These are phyloP conservation scores for Salix exigua DNA, from an alignment of 345 rosid genomes.

Conservation along the genomic window DNA sequence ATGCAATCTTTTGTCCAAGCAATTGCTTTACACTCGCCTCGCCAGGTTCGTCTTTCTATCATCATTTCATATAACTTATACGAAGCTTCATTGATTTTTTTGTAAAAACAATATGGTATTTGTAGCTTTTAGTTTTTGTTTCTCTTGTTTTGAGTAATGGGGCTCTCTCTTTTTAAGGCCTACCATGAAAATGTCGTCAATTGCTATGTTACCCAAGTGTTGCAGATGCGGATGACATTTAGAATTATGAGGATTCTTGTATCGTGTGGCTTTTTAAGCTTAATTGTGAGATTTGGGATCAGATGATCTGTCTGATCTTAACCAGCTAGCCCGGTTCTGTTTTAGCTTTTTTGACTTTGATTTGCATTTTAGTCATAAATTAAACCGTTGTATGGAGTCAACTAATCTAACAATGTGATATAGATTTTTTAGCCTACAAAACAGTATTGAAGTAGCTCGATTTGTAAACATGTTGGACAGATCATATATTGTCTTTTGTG, in stretches of 20 bases:
- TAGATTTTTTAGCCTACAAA: not conserved
- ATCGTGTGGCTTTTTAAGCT: not conserved
- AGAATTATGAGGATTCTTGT: not conserved
- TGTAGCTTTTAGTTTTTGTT: not conserved
- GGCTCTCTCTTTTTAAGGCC: not conserved
- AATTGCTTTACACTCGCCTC: constrained; percentile 66
- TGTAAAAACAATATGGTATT: not conserved
- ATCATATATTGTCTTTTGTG: not conserved
- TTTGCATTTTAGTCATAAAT: not conserved
- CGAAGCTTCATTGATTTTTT: not conserved
- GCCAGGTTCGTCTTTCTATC: constrained; percentile 43
- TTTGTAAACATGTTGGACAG: not conserved
- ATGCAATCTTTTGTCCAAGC: constrained; percentile 56
- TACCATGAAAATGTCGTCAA: not conserved
- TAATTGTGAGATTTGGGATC: not conserved
- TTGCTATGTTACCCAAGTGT: not conserved
- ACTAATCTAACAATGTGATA: not conserved
- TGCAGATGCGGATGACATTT: not conserved
- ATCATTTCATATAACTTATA: not conserved
- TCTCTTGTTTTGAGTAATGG: not conserved
- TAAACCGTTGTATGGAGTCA: not conserved
- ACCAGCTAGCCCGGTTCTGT: not conserved
- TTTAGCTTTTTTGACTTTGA: not conserved
- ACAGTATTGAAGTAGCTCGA: not conserved
- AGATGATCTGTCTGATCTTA: not conserved